These are phyloP conservation scores for Sarocladiaceae sp. DNA, from an alignment of 2,329 filamentous ascomycete genomes.

Conservation along the genomic window DNA sequence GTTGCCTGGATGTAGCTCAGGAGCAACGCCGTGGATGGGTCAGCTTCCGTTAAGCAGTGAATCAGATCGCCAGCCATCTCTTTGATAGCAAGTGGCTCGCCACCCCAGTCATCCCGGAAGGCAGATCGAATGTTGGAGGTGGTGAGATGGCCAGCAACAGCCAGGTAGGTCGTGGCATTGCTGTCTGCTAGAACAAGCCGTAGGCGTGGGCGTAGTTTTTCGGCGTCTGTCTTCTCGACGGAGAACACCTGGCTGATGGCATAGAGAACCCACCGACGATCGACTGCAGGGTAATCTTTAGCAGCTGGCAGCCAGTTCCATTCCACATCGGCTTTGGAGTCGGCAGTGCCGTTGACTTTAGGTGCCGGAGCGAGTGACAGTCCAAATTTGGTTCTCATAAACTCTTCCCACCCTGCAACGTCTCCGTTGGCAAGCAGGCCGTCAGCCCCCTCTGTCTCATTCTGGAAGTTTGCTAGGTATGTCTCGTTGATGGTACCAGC, in stretches of 20 bases:
- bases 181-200: conserved; percentile 40
- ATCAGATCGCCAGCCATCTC: conserved; percentile 56
- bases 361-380: conserved; percentile 20
- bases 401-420: conserved; percentile 41
- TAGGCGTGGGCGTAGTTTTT: conserved; percentile 24
- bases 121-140: conserved; percentile 52
- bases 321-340: conserved; percentile 27
- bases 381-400: conserved; percentile 43
- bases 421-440: conserved; percentile 39
- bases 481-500: conserved; percentile 45
- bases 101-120: conserved; percentile 42
- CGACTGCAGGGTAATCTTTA: conserved; percentile 44
- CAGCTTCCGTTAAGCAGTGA: conserved; percentile 54
- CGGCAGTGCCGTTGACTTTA: conserved; percentile 9
- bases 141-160: conserved; percentile 54
- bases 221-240: conserved; percentile 38
- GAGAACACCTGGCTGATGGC: conserved; percentile 56
- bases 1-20: conserved; percentile 60
- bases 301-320: conserved; percentile 43
- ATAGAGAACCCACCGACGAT: conserved; percentile 60
- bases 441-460: conserved; percentile 42
- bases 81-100: conserved; percentile 36
- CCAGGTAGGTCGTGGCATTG: conserved; percentile 52
- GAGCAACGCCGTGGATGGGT: conserved; percentile 61
- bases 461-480: conserved; percentile 39